Base-by-base conservation (phyloP, 495 filamentous ascomycete genomes). In the Xylaria nigripes region DNA sequence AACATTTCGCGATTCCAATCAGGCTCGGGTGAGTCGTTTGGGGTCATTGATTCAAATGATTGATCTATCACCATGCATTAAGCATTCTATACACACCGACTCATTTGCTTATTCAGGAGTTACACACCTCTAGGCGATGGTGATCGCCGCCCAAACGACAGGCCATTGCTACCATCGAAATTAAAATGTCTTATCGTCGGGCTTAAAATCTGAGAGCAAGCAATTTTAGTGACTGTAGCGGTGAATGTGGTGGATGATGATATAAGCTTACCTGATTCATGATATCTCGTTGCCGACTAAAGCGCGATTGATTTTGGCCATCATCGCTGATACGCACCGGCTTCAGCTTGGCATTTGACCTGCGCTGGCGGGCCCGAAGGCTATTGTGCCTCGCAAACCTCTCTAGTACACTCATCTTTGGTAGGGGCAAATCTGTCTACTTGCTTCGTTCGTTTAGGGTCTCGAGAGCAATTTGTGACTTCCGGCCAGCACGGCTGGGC, bases 231-330 rank as follows among this genome's bases (percentile, higher is more conserved):
- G 22, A 13, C 12, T 29, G 32, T 13, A 38, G 34, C 32, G 30
- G 45, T 54, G 44, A 48, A 16, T n/a, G n/a, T n/a, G 41, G 42
- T 25, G 0, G 23, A 19, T 42, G 44, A 54, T 54, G 53, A 45
- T 56, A 29, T 50, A 49, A 50, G 40, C 38, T 46, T 57, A 66
- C 63, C 51, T 66, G 61, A 34, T 56, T 58, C 58, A 61, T 56
- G 16, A 60, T 52, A 7, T 63, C 56, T 46, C 53, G 52, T 45
- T 50, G 58, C 16, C 55, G 55, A 13, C 53, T 63, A 16, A 63
- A 59, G 0, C 59, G 15, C 2, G 55, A 57, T 12, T 46, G 29
- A 8, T 47, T 45, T 19, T 38, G 47, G 13, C 40, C 61, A 54
- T 63, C 61, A 16, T 61, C 48, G 27, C 51, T 55, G 15, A 54